Evolutionary conservation across 257 asterid species (phyloP), one percentile per base, ranked within the genome.

Genomic region (Avicennia marina): DNA sequence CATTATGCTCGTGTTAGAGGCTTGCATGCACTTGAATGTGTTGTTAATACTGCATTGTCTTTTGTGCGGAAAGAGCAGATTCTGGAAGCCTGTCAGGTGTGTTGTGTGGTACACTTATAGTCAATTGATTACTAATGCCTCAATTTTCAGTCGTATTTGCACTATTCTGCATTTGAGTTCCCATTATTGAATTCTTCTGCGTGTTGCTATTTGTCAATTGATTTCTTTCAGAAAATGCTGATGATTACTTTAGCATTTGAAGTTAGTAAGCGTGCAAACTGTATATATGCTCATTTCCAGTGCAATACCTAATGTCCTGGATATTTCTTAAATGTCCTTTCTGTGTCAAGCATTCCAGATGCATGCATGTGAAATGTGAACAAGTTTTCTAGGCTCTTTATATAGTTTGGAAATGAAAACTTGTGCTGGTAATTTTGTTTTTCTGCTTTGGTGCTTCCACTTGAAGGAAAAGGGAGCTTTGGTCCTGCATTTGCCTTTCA

Each of bases 1-100:
- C 96, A 88, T 68, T 85, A 78, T 70, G 90, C 87, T 64, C 96
- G 95, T 64, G 77, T 85, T 61, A 72, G 78, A 53, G 96, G 96
- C 39, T 72, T 84, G 79, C 98, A 91, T 75, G 70, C 67, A 56
- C 70, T 88, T 32, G 94, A 85, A 67, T 79, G 88, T 31, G 63
- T 80, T 19, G 63, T 91, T 75, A 81, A 83, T 66, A 74, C 96
- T 78, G 88, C 95, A 27, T 56, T 88, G 71, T 75, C 84, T 64
- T 78, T 81, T 64, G 80, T 91, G 60, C 82, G 80, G 72, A 75
- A 72, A 48, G 95, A 83, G 78, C 83, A 83, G 71, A 84, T 91
- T 69, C 79, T 78, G 73, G 93, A 88, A 78, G 96, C 96, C 65
- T 75, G 86, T 66, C 68, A 77, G 90, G 98, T 91, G 52, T 64